Evolutionary conservation across 1,284 basidiomycete species (phyloP), one percentile per base, ranked within the genome.

Genomic region (Ustilago curta): DNA sequence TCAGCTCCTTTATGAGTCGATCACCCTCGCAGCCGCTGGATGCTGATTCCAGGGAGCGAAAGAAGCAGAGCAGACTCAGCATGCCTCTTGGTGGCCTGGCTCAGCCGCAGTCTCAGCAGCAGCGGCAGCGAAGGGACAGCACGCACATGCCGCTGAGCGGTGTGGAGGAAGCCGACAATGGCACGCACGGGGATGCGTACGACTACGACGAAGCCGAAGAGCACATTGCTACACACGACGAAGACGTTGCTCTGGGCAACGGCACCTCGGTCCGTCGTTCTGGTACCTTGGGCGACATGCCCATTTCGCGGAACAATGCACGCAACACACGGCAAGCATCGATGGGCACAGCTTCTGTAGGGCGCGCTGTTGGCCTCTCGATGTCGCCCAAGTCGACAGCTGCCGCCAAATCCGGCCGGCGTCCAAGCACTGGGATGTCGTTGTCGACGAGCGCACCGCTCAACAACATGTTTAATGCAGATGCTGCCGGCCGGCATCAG

Each of bases 1-100:
- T 82, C 61, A 82, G 83, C 49, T 75, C 76, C 8, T 67, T 84
- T 57, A 71, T 79, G 45, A 67, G 77, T 19, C 70, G 79, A 5
- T 79, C 77, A 12, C 81, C 81, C 0, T 74, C 76, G 54, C 76
- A 61, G 35, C 71, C 78, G 37, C 37, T 75, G 21, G 80, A 80
- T 54, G 62, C 66, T 11, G 79, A 79, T 21, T 62, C 64, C 4
- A 45, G 66, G 19, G 80, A 82, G 52, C 73, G 76, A 40, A 75
- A 79, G 49, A 73, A 79, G 59, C 71, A 71, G 31, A 70, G 68
- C 43, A 59, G 80, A 19, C 77, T 82, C 77, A 79, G 78, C 61
- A 78, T 80, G 69, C 50, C 63, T 8, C 23, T 68, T 4, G 56
- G 56, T 21, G 45, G 40, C 11, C n/a, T 47, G 8, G 43, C 59